These are phyloP conservation scores for Apiotrichum veenhuisii DNA, from an alignment of 1,284 basidiomycete genomes.

Conservation along the genomic window DNA sequence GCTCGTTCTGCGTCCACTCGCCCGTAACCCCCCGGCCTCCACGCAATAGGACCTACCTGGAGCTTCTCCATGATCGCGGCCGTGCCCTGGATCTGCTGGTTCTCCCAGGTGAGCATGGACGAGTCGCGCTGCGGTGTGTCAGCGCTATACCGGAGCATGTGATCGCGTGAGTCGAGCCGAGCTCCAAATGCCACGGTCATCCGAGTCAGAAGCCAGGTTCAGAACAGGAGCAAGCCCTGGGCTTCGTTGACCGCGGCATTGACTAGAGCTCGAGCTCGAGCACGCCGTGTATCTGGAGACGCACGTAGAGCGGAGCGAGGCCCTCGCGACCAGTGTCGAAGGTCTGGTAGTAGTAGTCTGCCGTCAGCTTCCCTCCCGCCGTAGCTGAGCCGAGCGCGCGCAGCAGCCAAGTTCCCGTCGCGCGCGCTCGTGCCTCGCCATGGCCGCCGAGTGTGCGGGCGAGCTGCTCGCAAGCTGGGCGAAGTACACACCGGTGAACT, in stretches of 20 bases:
- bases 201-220: no score
- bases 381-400: no score
- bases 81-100: conserved; percentile 60
- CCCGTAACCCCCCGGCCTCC: neutral
- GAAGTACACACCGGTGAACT: conserved; percentile 52
- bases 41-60: conserved; percentile 54
- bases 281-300: conserved; percentile 12
- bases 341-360: conserved; percentile 51
- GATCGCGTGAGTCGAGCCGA: neutral
- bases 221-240: no score
- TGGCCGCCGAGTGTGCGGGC: no score
- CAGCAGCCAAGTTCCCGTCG: no score
- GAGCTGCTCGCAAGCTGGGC: neutral
- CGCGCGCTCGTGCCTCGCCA: no score
- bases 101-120: conserved; percentile 92
- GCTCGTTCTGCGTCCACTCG: neutral
- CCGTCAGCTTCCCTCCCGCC: conserved; percentile 10
- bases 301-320: conserved; percentile 47
- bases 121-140: conserved; percentile 60
- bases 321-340: conserved; percentile 44
- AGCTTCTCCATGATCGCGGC: conserved; percentile 73
- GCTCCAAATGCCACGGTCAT: no score
- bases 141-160: neutral
- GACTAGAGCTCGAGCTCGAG: no score
- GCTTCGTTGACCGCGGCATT: no score